phyloP scores from a whole-genome alignment of 139 green algal genomes.

The Picochlorum sp. region DNA sequence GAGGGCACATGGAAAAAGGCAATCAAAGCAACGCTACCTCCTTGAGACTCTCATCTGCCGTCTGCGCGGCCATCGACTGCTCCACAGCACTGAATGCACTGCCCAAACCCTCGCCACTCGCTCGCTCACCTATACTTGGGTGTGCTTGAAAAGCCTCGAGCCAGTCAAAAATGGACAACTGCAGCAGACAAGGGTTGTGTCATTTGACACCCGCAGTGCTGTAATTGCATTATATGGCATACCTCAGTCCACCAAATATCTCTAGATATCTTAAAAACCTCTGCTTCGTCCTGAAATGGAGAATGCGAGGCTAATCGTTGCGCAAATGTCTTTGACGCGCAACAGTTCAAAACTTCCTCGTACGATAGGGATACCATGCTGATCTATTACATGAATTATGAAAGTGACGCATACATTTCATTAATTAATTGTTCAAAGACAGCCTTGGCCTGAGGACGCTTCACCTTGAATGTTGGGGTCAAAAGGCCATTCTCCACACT shows the following conservation, averaged over 20 bases:
- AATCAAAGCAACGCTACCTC: slow-evolving; percentile 2
- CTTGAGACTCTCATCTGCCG: neutral
- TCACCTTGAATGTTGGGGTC: slow-evolving; percentile 90
- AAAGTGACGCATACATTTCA: slow-evolving; percentile 39
- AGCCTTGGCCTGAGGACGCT: slow-evolving; percentile 57
- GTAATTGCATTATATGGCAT: neutral
- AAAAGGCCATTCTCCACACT: slow-evolving; percentile 80
- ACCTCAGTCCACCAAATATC: slow-evolving; percentile 61
- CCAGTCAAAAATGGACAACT: slow-evolving; percentile 57
- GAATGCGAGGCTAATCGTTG: slow-evolving; percentile 23
- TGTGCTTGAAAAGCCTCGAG: slow-evolving; percentile 82
- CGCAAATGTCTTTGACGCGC: slow-evolving; percentile 37
- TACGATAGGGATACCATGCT: neutral
- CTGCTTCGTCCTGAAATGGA: slow-evolving; percentile 28
- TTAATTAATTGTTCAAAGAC: slow-evolving; percentile 41
- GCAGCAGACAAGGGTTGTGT: neutral
- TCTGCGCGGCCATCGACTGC: slow-evolving; percentile 33
- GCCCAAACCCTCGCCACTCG: slow-evolving; percentile 22
- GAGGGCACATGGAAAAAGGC: neutral
- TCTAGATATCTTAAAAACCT: slow-evolving; percentile 31
- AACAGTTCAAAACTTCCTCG: slow-evolving; percentile 17
- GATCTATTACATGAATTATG: neutral
- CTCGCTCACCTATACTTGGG: slow-evolving; percentile 74
- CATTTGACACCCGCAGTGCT: neutral
- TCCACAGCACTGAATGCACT: slow-evolving; percentile 43